Conservation (phyloP, 2,329 filamentous ascomycete species). For the Sporothrix mexicana region DNA sequence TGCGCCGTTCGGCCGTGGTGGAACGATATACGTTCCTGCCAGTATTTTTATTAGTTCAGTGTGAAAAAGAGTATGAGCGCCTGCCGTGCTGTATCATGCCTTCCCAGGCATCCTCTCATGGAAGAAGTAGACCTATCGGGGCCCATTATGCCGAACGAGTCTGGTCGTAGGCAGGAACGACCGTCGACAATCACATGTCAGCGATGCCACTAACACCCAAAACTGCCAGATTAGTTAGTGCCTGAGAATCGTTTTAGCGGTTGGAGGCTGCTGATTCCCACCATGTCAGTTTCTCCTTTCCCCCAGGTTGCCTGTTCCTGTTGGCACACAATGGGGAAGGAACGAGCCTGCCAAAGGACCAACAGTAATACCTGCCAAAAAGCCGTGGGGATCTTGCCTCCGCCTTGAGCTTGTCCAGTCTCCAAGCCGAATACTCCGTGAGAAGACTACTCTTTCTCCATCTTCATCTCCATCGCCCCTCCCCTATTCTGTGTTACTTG, state of each 20-base stretch:
- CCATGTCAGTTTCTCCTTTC: background rate
- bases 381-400: background rate
- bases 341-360: background rate
- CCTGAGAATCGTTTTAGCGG: background rate
- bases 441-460: background rate
- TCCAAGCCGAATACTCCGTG: background rate
- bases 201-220: slow-evolving; percentile 1
- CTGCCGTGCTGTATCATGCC: too few relatives aligned
- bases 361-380: slow-evolving; percentile 1
- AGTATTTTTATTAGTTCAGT: background rate
- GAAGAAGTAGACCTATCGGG: background rate
- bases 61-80: too few relatives aligned
- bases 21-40: slow-evolving; percentile 9
- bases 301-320: background rate
- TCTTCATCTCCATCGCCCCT: background rate
- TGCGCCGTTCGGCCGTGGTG: slow-evolving; percentile 33
- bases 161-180: background rate
- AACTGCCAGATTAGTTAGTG: too few relatives aligned
- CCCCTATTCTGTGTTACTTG: background rate
- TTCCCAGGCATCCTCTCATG: too few relatives aligned
- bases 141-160: slow-evolving; percentile 13
- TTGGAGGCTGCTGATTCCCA: background rate
- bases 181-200: slow-evolving; percentile 17
- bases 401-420: too few relatives aligned
- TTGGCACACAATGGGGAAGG: background rate